Evolutionary conservation across 2,329 filamentous ascomycete genomes (phyloP).

Genomic region (Diaporthe eres): DNA sequence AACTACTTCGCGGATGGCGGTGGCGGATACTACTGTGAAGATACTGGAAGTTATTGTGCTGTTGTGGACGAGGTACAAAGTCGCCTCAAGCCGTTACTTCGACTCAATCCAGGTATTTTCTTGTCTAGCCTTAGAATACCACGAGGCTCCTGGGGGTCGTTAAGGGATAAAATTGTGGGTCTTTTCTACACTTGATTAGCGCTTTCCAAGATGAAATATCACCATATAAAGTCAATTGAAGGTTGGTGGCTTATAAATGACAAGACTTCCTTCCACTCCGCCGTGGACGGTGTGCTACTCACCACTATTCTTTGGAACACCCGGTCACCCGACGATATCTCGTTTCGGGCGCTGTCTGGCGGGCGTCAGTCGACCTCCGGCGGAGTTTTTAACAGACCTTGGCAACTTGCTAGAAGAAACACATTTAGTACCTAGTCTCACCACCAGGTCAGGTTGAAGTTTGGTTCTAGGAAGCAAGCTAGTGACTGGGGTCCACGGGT

Average conservation of each 20-base stretch:
- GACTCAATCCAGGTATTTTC: not conserved
- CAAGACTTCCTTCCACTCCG: not conserved
- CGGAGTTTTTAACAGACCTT: not conserved
- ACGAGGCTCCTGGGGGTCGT: not conserved
- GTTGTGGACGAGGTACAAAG: not conserved
- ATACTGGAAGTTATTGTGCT: not conserved
- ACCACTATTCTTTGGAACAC: not conserved
- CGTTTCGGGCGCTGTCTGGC: not conserved
- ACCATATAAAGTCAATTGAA: not conserved
- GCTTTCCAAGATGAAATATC: not conserved
- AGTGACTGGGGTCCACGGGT: not conserved
- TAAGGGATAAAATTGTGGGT: not conserved
- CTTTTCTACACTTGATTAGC: not conserved
- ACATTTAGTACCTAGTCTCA: not conserved
- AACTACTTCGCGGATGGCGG: constrained; percentile 67
- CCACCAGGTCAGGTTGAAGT: constrained; percentile 8
- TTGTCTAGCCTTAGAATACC: not conserved
- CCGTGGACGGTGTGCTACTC: not conserved
- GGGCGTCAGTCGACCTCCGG: not conserved
- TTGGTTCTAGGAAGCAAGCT: constrained; percentile 4
- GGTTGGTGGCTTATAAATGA: not conserved
- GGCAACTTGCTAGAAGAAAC: not conserved
- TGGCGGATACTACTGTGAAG: constrained; percentile 66
- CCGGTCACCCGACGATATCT: not conserved
- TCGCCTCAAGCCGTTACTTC: not conserved